A percentile compares a stretch with the other conserved stretches of the same genome.
Evolutionary conservation across 768 basidiomycete genomes (phyloP).

Genomic region (Lyophyllum atratum): DNA sequence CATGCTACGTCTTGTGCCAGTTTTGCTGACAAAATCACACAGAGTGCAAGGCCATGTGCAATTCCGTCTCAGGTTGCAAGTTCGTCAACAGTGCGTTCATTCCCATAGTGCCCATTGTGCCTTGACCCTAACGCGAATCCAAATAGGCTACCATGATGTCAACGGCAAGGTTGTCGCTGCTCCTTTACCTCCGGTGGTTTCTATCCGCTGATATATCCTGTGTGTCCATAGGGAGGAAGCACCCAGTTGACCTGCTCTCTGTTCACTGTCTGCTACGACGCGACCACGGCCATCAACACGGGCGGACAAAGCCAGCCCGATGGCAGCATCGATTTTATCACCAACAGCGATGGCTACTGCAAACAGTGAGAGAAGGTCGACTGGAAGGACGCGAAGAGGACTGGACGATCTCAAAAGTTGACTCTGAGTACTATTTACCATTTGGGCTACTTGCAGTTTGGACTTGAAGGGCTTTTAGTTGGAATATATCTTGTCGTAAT

Average conservation of each 20-base stretch:
- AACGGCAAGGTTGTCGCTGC: constrained; percentile 38
- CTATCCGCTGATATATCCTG: constrained; percentile 5
- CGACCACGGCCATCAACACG: constrained; percentile 37
- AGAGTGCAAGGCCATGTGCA: constrained; percentile 50
- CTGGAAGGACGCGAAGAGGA: background rate
- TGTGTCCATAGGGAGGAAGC: constrained; percentile 36
- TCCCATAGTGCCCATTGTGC: background rate
- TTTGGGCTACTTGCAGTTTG: background rate
- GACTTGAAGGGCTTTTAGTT: background rate
- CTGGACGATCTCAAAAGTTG: background rate
- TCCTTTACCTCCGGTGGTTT: background rate
- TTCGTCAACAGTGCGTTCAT: constrained; percentile 43
- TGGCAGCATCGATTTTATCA: constrained; percentile 42
- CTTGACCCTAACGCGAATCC: background rate
- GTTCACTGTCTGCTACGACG: constrained; percentile 37
- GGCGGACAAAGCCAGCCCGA: constrained; percentile 46
- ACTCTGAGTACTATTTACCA: background rate
- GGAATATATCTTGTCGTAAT: background rate
- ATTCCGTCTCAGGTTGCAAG: constrained; percentile 37
- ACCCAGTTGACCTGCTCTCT: constrained; percentile 45
- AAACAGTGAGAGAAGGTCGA: constrained; percentile 16
- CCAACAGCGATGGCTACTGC: constrained; percentile 44
- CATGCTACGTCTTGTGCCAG: background rate
- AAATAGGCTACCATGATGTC: constrained; percentile 44
- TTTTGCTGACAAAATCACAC: background rate